phyloP scores from a whole-genome alignment of 2,329 filamentous ascomycete species.

The Rutstroemia sp. region DNA sequence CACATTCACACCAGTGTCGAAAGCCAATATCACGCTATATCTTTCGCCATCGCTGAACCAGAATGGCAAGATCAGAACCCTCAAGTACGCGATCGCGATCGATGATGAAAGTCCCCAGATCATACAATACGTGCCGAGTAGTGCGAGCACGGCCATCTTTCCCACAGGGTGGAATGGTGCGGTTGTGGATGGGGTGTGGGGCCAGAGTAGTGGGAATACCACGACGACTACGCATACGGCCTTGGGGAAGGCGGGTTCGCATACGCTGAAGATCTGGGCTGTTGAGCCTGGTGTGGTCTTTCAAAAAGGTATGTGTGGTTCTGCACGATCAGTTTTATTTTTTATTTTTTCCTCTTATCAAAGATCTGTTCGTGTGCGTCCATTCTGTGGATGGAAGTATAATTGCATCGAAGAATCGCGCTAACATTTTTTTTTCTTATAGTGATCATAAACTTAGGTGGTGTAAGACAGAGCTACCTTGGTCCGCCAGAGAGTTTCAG shows the following conservation, averaged over 20 bases:
- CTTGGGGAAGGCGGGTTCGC: slow-evolving; percentile 16
- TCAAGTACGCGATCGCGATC: slow-evolving; percentile 44
- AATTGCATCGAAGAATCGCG: too few species aligned
- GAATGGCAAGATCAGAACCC: slow-evolving; percentile 37
- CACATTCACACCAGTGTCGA: slow-evolving; percentile 43
- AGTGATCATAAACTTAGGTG: slow-evolving; percentile 35
- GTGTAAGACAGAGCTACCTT: slow-evolving; percentile 33
- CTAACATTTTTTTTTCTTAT: too few species aligned
- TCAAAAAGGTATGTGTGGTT: slow-evolving; percentile 26
- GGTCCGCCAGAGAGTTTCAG: slow-evolving; percentile 34
- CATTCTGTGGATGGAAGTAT: too few species aligned
- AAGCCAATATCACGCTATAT: slow-evolving; percentile 37
- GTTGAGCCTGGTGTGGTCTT: slow-evolving; percentile 32
- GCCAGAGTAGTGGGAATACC: slow-evolving; percentile 19
- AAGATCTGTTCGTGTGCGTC: neutral
- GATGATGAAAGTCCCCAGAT: slow-evolving; percentile 32
- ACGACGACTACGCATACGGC: slow-evolving; percentile 24
- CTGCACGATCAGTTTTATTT: neutral
- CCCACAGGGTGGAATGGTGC: slow-evolving; percentile 20
- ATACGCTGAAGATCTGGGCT: slow-evolving; percentile 31
- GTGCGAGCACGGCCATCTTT: slow-evolving; percentile 17
- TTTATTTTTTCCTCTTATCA: neutral
- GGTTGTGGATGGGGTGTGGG: slow-evolving; percentile 24
- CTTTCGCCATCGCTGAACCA: slow-evolving; percentile 46
- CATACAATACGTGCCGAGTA: slow-evolving; percentile 27